Conservation (phyloP, 345 rosid genomes). For the Populus deltoides region DNA sequence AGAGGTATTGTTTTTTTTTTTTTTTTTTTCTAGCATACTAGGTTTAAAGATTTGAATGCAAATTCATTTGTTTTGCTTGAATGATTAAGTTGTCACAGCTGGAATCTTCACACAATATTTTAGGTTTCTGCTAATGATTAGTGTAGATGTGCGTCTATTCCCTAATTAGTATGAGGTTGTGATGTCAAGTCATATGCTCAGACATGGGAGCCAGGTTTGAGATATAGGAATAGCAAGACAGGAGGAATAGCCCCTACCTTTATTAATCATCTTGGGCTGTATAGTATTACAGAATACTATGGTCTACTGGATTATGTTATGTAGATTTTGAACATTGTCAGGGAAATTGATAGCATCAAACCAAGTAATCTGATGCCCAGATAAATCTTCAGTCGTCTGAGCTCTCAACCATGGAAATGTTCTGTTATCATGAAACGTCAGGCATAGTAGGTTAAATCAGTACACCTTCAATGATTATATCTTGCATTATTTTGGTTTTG, state of each 20-base stretch:
- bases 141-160: background rate
- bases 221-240: background rate
- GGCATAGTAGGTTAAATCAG: background rate
- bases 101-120: background rate
- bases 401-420: background rate
- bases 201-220: background rate
- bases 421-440: background rate
- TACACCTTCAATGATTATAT: background rate
- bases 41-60: background rate
- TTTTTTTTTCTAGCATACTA: background rate
- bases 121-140: background rate
- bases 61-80: conserved; percentile 5
- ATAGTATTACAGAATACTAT: background rate
- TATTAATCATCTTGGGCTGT: background rate
- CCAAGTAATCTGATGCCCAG: background rate
- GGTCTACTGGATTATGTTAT: background rate
- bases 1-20: conserved; percentile 46
- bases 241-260: background rate
- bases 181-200: background rate
- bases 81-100: background rate
- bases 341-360: background rate
- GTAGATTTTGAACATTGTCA: background rate
- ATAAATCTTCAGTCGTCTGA: conserved; percentile 1
- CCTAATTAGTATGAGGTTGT: background rate
- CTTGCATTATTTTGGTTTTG: background rate